Evolutionary conservation across 345 rosid genomes (phyloP), one percentile per base, ranked within the genome.

Genomic region (Isatis tinctoria): DNA sequence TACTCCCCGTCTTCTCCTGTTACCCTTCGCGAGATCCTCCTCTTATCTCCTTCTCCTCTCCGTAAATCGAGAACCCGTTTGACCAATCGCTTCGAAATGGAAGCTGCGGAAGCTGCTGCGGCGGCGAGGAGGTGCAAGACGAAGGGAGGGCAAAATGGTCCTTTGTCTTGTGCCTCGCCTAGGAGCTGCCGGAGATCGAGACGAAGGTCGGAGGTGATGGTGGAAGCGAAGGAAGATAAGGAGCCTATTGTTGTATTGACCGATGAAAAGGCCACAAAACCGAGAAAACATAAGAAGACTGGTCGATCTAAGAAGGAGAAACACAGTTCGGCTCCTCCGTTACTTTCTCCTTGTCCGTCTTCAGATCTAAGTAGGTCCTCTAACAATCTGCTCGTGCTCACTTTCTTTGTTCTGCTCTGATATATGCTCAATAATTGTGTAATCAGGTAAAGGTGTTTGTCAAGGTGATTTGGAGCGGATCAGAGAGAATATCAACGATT

Each of bases 251-350:
- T 67, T 8, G 65, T 75, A n/a, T 67, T 63, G 32, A 30, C 6
- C 1, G 97, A 90, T 44, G 93, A 88, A 1, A 74, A 67, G 52
- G 68, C 53, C 11, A 75, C 62, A 28, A 90, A 85, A 60, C 74
- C 49, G 4, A 84, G 87, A 43, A 88, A 83, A 74, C 86, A 85
- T 1, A 76, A 76, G 79, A 77, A 83, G 73, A 82, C 69, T 2
- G 84, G 82, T 49, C 80, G 85, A 56, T 78, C 90, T 30, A 90
- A 86, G 86, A 95, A 90, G 82, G 99, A 91, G 84, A 95, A 86
- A 80, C 65, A 22, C 0, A 41, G 11, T 60, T 60, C 69, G 1
- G 41, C 30, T 58, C 51, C 76, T 77, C 6, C 16, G 65, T 66
- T 82, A 54, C 80, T 87, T 73, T 79, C 92, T 70, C 66, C 90